Conservation (phyloP, 305 asterid species). For the Nicotiana rustica region DNA sequence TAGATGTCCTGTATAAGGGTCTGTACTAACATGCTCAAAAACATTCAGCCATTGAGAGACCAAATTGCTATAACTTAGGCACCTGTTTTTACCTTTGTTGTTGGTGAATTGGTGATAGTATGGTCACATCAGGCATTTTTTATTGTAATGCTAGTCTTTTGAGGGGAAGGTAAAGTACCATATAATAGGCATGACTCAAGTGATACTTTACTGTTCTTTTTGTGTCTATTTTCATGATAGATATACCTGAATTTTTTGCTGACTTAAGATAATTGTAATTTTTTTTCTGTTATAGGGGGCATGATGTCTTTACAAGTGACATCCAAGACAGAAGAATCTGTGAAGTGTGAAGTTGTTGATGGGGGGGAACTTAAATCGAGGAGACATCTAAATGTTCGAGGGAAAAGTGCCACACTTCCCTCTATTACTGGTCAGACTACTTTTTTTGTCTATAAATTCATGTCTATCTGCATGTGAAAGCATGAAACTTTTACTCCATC, state of each 20-base stretch:
- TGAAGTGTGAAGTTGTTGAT: constrained; percentile 92
- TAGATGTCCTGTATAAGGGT: background rate
- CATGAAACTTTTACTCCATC: constrained; percentile 26
- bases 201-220: background rate
- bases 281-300: constrained; percentile 65
- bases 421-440: constrained; percentile 82
- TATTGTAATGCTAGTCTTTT: constrained; percentile 11
- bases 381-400: constrained; percentile 93
- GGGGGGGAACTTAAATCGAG: constrained; percentile 99
- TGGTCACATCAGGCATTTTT: background rate
- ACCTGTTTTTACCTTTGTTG: constrained; percentile 6
- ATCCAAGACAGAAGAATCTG: constrained; percentile 82
- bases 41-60: constrained; percentile 1
- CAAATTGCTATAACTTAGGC: background rate
- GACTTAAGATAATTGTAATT: background rate
- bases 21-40: constrained; percentile 13
- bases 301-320: constrained; percentile 89
- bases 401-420: constrained; percentile 96
- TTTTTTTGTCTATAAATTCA: constrained; percentile 20
- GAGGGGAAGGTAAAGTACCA: background rate
- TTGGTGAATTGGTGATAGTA: constrained; percentile 12
- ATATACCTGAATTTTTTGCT: background rate
- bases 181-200: background rate
- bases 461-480: constrained; percentile 28
- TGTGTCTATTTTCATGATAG: constrained; percentile 16